phyloP scores from a whole-genome alignment of 495 filamentous ascomycete species.

The Talaromyces adpressus region DNA sequence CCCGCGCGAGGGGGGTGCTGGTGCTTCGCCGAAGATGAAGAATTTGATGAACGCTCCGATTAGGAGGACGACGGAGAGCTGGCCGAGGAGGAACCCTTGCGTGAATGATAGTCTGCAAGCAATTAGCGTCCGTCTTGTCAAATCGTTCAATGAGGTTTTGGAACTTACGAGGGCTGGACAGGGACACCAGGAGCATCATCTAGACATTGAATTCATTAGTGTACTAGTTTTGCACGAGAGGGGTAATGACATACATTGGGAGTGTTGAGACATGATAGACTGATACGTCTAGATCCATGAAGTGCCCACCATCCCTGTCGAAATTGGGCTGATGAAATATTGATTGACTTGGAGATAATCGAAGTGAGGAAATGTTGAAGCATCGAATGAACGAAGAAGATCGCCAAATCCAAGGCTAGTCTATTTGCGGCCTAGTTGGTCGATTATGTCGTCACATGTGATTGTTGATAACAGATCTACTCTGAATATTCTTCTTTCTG shows the following conservation, averaged over 20 bases:
- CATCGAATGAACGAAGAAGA: not conserved
- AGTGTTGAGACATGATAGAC: conserved; percentile 11
- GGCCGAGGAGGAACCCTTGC: conserved; percentile 87
- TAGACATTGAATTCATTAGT: not conserved
- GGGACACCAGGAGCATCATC: conserved; percentile 16
- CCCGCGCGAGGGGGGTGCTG: conserved; percentile 71
- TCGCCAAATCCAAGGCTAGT: not conserved
- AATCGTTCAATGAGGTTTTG: not conserved
- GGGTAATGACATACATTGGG: not conserved
- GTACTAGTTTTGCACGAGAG: not conserved
- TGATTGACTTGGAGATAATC: not conserved
- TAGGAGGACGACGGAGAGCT: conserved; percentile 82
- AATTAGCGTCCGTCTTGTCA: not conserved
- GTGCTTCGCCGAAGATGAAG: conserved; percentile 97
- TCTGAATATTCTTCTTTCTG: not conserved
- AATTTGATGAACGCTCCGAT: conserved; percentile 97
- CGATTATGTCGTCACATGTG: not conserved
- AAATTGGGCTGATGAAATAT: not conserved
- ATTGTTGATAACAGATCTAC: not conserved
- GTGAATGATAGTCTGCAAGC: conserved; percentile 70
- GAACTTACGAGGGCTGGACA: conserved; percentile 44
- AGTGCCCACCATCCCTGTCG: conserved; percentile 7
- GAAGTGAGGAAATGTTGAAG: not conserved
- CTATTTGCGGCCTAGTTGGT: not conserved
- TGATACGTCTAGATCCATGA: conserved; percentile 1